phyloP scores from a whole-genome alignment of 2,329 filamentous ascomycete genomes.

The Paecilomyces formosus region DNA sequence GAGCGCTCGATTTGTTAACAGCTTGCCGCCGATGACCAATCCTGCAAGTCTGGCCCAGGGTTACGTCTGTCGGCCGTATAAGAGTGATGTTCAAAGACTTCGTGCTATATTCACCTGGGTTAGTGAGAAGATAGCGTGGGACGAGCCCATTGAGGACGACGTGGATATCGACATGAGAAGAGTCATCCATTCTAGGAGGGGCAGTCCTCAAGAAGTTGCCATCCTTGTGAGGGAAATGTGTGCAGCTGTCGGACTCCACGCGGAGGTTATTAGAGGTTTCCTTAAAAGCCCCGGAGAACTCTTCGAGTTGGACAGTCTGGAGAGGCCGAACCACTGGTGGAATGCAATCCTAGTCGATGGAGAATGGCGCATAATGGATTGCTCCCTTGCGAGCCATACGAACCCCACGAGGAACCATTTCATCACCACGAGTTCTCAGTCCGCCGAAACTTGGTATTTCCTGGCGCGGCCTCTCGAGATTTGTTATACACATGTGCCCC shows the following conservation, averaged over 20 bases:
- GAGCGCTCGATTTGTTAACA: slow-evolving; percentile 83
- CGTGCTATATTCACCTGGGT: slow-evolving; percentile 97
- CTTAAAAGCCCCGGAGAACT: slow-evolving; percentile 84
- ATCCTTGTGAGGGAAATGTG: slow-evolving; percentile 90
- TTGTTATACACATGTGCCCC: slow-evolving; percentile 92
- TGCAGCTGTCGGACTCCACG: slow-evolving; percentile 74
- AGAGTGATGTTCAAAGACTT: slow-evolving; percentile 86
- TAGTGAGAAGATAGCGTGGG: slow-evolving; percentile 89
- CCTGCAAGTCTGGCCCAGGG: slow-evolving; percentile 77
- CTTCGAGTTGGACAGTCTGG: slow-evolving; percentile 70
- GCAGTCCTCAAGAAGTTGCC: slow-evolving; percentile 83
- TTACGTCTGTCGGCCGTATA: slow-evolving; percentile 88
- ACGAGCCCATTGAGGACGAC: slow-evolving; percentile 84
- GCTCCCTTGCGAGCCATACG: slow-evolving; percentile 82
- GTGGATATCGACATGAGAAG: slow-evolving; percentile 63
- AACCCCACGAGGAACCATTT: slow-evolving; percentile 74
- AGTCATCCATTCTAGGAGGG: slow-evolving; percentile 76
- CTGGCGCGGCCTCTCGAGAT: slow-evolving; percentile 79
- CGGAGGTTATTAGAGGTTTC: slow-evolving; percentile 81
- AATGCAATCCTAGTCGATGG: slow-evolving; percentile 88
- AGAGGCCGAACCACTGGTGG: slow-evolving; percentile 96
- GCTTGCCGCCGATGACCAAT: slow-evolving; percentile 72
- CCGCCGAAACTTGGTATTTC: slow-evolving; percentile 88
- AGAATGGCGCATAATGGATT: slow-evolving; percentile 96
- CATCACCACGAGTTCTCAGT: slow-evolving; percentile 60